Percentiles rank a stretch among this genome's conserved stretches.
Evolutionary conservation across 2,329 filamentous ascomycete genomes (phyloP).

Genomic region (Ophiostoma tasmaniense): DNA sequence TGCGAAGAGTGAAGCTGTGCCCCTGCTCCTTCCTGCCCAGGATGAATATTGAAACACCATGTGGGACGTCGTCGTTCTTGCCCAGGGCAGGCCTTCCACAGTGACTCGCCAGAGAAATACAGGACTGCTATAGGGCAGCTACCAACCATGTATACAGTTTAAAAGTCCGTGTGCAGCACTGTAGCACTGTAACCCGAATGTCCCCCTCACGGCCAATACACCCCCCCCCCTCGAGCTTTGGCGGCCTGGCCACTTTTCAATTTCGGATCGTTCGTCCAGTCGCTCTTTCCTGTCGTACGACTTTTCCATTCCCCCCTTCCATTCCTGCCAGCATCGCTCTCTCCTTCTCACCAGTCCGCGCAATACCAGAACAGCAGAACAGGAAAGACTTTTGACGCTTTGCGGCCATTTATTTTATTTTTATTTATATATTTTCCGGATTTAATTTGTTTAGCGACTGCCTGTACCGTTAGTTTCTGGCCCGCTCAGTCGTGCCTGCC

Average conservation of each 20-base stretch:
- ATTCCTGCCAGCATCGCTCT: slow-evolving; percentile 12
- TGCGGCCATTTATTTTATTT: too few relatives aligned
- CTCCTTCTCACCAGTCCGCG: not conserved
- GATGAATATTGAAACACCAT: too few relatives aligned
- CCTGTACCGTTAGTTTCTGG: not conserved
- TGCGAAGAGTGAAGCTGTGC: too few relatives aligned
- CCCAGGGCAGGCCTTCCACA: too few relatives aligned
- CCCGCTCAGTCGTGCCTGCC: not conserved
- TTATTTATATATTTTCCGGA: not conserved
- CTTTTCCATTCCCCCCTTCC: slow-evolving; percentile 10
- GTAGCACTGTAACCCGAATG: too few relatives aligned
- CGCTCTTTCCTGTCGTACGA: slow-evolving; percentile 17
- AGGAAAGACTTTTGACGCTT: not conserved
- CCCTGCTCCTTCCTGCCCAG: too few relatives aligned
- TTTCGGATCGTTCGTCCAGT: slow-evolving; percentile 12
- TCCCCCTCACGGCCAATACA: too few relatives aligned
- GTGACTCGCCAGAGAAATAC: too few relatives aligned
- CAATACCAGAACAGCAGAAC: not conserved
- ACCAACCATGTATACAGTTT: too few relatives aligned
- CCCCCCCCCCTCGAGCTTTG: slow-evolving; percentile 5
- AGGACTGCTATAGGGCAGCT: too few relatives aligned
- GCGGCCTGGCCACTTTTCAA: slow-evolving; percentile 6
- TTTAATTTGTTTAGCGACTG: not conserved
- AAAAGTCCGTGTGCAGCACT: too few relatives aligned
- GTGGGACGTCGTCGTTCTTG: too few relatives aligned